Percentiles rank a stretch among this genome's conserved stretches.
Evolutionary conservation across 495 filamentous ascomycete genomes (phyloP).

Genomic region (Neurospora sp.): DNA sequence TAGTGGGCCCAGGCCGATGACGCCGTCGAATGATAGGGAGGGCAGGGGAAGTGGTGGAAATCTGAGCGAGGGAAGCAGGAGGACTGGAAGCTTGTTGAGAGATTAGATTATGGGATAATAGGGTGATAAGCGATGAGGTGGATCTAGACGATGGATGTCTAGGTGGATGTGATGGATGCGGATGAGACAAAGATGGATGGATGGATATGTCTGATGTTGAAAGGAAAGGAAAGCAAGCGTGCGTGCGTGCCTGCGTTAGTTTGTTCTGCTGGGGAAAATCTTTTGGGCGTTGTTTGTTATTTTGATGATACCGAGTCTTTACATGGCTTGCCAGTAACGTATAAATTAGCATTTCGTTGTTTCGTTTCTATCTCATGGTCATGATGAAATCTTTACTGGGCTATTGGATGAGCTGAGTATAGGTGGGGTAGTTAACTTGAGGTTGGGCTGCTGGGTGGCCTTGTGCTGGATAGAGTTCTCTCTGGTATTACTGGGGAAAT

Average conservation of each 20-base stretch:
- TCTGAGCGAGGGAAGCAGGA: constrained; percentile 15
- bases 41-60: constrained; percentile 4
- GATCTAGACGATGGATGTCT: neutral
- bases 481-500: neutral
- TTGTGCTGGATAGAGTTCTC: neutral
- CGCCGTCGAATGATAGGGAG: constrained; percentile 27
- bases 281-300: neutral
- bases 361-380: neutral
- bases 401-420: neutral
- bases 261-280: neutral
- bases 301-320: neutral
- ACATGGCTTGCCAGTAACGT: neutral
- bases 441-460: neutral
- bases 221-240: neutral
- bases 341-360: neutral
- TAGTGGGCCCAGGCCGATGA: constrained; percentile 44
- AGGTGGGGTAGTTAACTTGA: neutral
- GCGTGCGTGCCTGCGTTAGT: neutral
- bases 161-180: neutral
- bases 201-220: neutral
- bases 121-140: neutral
- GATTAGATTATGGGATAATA: neutral
- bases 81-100: constrained; percentile 2
- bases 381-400: neutral
- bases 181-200: neutral